Conservation (phyloP, 345 rosid genomes). For the Pugionium cornutum region DNA sequence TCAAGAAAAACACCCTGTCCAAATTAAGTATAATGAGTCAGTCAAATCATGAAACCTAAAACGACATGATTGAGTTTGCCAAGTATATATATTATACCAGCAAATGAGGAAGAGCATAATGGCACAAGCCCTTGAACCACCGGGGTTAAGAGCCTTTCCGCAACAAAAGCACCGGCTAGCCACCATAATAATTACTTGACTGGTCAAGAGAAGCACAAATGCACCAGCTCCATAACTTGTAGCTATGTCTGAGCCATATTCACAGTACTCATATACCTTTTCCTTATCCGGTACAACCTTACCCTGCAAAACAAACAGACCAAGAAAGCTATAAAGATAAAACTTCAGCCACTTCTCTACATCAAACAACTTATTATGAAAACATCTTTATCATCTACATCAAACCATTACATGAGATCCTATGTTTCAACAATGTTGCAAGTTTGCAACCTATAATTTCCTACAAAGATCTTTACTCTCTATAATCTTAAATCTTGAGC, state of each 20-base stretch:
- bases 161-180: constrained; percentile 93
- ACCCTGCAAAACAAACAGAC: constrained; percentile 52
- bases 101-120: constrained; percentile 76
- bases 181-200: constrained; percentile 75
- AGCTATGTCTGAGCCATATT: constrained; percentile 82
- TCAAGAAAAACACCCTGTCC: constrained; percentile 78
- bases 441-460: too few species aligned
- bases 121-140: constrained; percentile 89
- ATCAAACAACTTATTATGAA: not conserved
- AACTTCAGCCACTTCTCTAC: not conserved
- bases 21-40: not conserved
- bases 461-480: too few species aligned
- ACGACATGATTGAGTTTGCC: not conserved
- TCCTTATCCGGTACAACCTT: constrained; percentile 49
- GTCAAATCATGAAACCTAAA: constrained; percentile 19
- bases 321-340: not conserved
- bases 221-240: constrained; percentile 92
- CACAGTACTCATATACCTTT: constrained; percentile 56
- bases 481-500: not conserved
- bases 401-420: too few species aligned
- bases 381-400: not conserved
- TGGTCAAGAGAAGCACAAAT: constrained; percentile 66
- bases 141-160: constrained; percentile 75
- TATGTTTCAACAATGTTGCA: too few species aligned
- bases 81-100: constrained; percentile 51